Evolutionary conservation across 1,139 yeast species (phyloP).

Genomic region (Groenewaldozyma sp.): DNA sequence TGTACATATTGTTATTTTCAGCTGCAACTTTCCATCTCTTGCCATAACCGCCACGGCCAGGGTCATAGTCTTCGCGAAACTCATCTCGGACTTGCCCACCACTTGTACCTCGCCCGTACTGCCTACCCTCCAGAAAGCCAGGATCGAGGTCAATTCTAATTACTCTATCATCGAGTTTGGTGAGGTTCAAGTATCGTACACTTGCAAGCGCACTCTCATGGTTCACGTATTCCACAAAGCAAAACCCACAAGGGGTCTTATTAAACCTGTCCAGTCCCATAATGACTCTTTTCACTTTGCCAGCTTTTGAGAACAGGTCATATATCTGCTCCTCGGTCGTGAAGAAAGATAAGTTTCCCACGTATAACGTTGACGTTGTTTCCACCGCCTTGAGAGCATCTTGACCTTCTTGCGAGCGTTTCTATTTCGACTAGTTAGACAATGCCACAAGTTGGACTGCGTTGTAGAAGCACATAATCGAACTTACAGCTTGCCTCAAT

Average conservation of each 20-base stretch:
- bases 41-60: constrained; percentile 49
- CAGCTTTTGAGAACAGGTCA: constrained; percentile 69
- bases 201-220: constrained; percentile 71
- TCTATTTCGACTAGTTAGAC: not conserved
- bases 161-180: constrained; percentile 70
- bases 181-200: constrained; percentile 68
- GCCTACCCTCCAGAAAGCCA: constrained; percentile 90
- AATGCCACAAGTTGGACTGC: not conserved
- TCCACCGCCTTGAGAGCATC: constrained; percentile 57
- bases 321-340: constrained; percentile 91
- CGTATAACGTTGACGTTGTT: constrained; percentile 67
- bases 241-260: constrained; percentile 91
- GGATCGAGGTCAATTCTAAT: constrained; percentile 87
- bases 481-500: constrained; percentile 52
- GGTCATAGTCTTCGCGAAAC: constrained; percentile 45
- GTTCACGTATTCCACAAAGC: constrained; percentile 68
- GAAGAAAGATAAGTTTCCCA: constrained; percentile 77
- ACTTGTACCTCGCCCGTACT: constrained; percentile 81
- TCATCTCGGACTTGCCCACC: constrained; percentile 80
- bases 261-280: constrained; percentile 91
- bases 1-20: constrained; percentile 2
- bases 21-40: constrained; percentile 21
- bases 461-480: not conserved
- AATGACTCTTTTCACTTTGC: constrained; percentile 64
- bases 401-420: constrained; percentile 33